These are phyloP conservation scores for Citrus australasica DNA, from an alignment of 345 rosid genomes.

Conservation along the genomic window DNA sequence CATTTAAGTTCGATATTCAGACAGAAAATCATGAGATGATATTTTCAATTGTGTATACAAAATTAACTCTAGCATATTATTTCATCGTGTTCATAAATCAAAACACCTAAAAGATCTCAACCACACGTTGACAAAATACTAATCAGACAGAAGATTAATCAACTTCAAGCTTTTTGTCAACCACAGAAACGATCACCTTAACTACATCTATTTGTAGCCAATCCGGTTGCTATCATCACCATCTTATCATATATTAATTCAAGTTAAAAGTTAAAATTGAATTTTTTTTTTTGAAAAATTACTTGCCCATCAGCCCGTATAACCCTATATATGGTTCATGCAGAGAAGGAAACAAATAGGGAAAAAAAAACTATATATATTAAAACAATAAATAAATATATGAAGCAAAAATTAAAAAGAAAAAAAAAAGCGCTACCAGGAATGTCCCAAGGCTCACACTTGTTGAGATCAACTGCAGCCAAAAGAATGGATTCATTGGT, in stretches of 20 bases:
- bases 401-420: neutral
- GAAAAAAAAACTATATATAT: neutral
- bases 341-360: neutral
- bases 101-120: neutral
- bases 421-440: conserved; percentile 48
- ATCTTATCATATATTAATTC: neutral
- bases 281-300: too few relatives aligned
- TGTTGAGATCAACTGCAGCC: conserved; percentile 87
- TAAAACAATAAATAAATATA: neutral
- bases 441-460: conserved; percentile 93
- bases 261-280: neutral
- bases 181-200: neutral
- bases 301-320: too few relatives aligned
- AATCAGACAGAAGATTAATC: neutral
- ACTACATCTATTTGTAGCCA: neutral
- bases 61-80: neutral
- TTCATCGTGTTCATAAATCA: neutral
- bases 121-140: neutral
- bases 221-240: conserved; percentile 19
- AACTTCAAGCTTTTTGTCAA: neutral
- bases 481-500: conserved; percentile 34
- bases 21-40: neutral
- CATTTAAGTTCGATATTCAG: neutral
- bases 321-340: neutral
- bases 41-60: neutral